Evolutionary conservation across 2,329 filamentous ascomycete genomes (phyloP), one percentile per base, ranked within the genome.

Genomic region (Ophiostoma tasmaniense): DNA sequence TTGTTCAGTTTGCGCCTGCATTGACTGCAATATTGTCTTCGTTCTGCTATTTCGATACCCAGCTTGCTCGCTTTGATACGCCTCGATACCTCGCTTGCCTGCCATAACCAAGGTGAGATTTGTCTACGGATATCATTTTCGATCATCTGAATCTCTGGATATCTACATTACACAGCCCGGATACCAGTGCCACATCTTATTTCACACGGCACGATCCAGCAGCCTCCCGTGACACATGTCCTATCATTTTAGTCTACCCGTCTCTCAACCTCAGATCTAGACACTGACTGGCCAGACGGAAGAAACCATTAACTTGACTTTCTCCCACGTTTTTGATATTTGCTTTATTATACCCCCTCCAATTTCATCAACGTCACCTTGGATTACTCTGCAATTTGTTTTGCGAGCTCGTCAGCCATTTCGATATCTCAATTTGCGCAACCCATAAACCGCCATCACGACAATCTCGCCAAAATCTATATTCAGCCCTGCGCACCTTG

Each of bases 291-390:
- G 33, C 61, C 20, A 64, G 61, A 37, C 22, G 33, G 55, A 67
- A 64, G 66, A 68, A 68, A 66, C 42, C 69, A 66, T 70, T 68
- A 33, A 68, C 17, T 68, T 70, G 69, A 10, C 42, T 67, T 66
- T 64, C 69, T 68, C 37, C 64, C 64, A 65, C 64, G 64, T 65
- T 65, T 42, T 64, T 64, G 30, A 64, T 37, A 22, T 64, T 37
- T 64, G 30, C 20, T 37, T 64, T 64, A 17, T 22, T 64, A 61
- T 61, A 61, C 30, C 59, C n/a, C 30, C 30, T n/a, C 61, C 61
- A 64, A 64, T 64, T 30, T n/a, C 28, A 35, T n/a, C 28, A 20
- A 61, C 55, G 61, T 30, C 30, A 14, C 61, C 61, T 37, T n/a
- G 30, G 17, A 20, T 45, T 55, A 55, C 20, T 25, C 42, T 45